Conservation (phyloP, 176 grass and related monocot species). For the Hyparrhenia diplandra region DNA sequence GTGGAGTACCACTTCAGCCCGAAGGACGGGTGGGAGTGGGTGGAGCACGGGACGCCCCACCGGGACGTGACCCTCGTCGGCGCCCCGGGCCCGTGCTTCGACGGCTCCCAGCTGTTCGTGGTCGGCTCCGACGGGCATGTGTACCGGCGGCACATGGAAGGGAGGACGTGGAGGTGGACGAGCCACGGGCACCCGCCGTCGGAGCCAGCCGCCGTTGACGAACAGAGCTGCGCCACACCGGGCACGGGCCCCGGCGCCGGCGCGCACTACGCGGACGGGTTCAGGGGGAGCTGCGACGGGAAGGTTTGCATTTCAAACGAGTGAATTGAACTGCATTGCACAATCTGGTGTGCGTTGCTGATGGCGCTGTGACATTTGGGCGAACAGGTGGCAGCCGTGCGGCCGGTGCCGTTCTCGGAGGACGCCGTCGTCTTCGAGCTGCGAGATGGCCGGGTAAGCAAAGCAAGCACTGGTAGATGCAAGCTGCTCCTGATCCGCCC, state of each 20-base stretch:
- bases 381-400: conserved; percentile 62
- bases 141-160: conserved; percentile 61
- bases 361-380: conserved; percentile 12
- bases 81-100: conserved; percentile 77
- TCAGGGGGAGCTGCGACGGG: conserved; percentile 63
- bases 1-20: conserved; percentile 85
- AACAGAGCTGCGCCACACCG: conserved; percentile 37
- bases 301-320: conserved; percentile 45
- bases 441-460: conserved; percentile 79
- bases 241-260: not conserved
- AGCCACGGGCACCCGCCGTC: conserved; percentile 59
- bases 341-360: not conserved
- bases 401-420: conserved; percentile 81
- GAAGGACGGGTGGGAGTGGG: conserved; percentile 85
- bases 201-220: not conserved
- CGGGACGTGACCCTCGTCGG: conserved; percentile 59
- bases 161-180: conserved; percentile 71
- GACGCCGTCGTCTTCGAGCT: conserved; percentile 78
- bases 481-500: not conserved
- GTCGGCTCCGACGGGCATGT: conserved; percentile 77
- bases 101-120: conserved; percentile 66
- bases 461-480: not conserved
- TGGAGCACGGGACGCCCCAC: conserved; percentile 86
- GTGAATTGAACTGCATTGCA: not conserved
- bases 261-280: conserved; percentile 20